These are phyloP conservation scores for Fusarium azukiicola DNA, from an alignment of 2,329 filamentous ascomycete species.

Conservation along the genomic window DNA sequence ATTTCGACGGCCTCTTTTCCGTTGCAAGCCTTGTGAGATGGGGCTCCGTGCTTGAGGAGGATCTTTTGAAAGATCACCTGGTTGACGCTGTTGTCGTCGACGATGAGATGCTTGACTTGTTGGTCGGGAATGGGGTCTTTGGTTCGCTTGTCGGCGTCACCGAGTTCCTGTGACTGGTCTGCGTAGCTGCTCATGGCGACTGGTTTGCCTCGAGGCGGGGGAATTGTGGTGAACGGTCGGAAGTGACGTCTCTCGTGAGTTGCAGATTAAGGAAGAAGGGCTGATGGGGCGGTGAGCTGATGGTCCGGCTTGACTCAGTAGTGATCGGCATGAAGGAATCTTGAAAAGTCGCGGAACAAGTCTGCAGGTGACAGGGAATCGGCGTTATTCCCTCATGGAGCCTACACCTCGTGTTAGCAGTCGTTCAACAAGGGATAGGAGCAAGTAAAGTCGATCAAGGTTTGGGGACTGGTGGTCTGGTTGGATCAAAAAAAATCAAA, in stretches of 20 bases:
- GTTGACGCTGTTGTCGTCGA: constrained; percentile 29
- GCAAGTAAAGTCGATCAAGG: background rate
- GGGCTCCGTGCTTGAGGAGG: background rate
- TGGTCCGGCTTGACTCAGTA: background rate
- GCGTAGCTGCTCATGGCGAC: background rate
- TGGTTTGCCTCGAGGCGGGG: background rate
- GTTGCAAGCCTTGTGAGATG: constrained; percentile 22
- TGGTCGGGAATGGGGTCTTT: background rate
- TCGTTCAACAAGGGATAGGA: background rate
- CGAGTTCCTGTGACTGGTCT: background rate
- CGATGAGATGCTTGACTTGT: constrained; percentile 17
- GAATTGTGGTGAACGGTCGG: background rate
- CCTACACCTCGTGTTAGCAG: too few relatives aligned
- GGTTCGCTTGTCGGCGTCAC: background rate
- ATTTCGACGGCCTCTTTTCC: constrained; percentile 22
- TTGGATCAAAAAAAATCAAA: too few relatives aligned
- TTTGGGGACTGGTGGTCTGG: too few relatives aligned
- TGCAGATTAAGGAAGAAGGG: background rate
- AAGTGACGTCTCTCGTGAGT: background rate
- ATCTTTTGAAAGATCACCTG: background rate
- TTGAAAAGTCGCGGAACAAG: background rate
- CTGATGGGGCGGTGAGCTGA: background rate
- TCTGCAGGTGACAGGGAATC: background rate
- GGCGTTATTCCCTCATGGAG: background rate
- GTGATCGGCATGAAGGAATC: background rate